Percentiles rank a stretch among this genome's conserved stretches.
Conservation (phyloP, 345 rosid genomes). For the Pelargonium nanum region DNA sequence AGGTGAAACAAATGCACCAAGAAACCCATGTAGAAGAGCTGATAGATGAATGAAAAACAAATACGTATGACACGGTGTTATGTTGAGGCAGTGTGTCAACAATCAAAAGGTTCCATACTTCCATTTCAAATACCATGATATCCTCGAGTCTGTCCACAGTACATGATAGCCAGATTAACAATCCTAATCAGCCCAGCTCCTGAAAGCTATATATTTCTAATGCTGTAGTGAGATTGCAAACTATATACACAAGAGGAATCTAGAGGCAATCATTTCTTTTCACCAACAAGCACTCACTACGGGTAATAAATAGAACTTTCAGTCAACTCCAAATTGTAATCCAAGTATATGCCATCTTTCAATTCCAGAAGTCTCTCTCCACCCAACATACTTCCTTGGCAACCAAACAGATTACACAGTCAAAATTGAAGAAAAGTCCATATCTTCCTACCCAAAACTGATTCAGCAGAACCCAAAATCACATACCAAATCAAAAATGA, state of each 20-base stretch:
- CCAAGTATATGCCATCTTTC: neutral
- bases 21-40: too few relatives aligned
- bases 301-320: neutral
- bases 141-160: too few relatives aligned
- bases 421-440: neutral
- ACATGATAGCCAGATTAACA: neutral
- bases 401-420: neutral
- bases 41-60: too few relatives aligned
- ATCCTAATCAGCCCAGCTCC: neutral
- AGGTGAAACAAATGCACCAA: too few relatives aligned
- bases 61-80: too few relatives aligned
- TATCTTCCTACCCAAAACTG: too few relatives aligned
- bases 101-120: too few relatives aligned
- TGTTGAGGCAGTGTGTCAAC: too few relatives aligned
- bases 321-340: neutral
- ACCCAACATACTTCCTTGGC: neutral
- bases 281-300: neutral
- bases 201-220: neutral
- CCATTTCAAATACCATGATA: neutral
- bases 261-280: neutral
- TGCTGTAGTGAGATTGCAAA: too few relatives aligned
- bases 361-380: neutral
- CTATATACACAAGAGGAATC: too few relatives aligned
- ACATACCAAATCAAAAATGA: neutral
- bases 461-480: too few relatives aligned